phyloP scores from a whole-genome alignment of 1,284 basidiomycete genomes.

The Microstroma glucosiphilum region DNA sequence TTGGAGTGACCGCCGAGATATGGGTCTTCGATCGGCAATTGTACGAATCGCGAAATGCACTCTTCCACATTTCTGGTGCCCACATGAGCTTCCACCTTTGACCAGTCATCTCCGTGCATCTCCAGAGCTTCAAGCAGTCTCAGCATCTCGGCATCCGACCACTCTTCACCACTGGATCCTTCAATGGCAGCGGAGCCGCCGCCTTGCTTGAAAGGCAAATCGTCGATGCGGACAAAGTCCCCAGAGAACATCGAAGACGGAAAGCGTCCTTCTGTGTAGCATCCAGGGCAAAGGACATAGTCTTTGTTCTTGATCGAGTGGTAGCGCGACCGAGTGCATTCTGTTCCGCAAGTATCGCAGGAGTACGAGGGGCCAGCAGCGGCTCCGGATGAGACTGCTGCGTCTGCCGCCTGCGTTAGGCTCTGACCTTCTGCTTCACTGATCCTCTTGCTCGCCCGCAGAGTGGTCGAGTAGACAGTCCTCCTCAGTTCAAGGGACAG shows the following conservation, averaged over 20 bases:
- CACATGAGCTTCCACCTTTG: constrained; percentile 82
- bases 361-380: constrained; percentile 59
- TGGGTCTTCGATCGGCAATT: constrained; percentile 91
- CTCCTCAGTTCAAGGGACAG: constrained; percentile 53
- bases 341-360: constrained; percentile 90
- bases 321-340: constrained; percentile 82
- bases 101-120: constrained; percentile 98
- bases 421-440: constrained; percentile 41
- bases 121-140: constrained; percentile 88
- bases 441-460: constrained; percentile 40
- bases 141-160: constrained; percentile 86
- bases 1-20: constrained; percentile 58
- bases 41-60: constrained; percentile 90
- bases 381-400: constrained; percentile 55
- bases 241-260: constrained; percentile 92
- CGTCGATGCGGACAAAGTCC: constrained; percentile 83
- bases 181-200: constrained; percentile 54
- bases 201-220: constrained; percentile 53
- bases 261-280: constrained; percentile 94
- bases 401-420: constrained; percentile 54
- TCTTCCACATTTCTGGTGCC: constrained; percentile 84
- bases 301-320: constrained; percentile 88
- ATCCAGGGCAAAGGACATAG: constrained; percentile 62
- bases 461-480: constrained; percentile 46
- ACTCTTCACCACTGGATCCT: constrained; percentile 60